These are phyloP conservation scores for Chlamydomonas schloesseri DNA, from an alignment of 139 green algal species.

Conservation along the genomic window DNA sequence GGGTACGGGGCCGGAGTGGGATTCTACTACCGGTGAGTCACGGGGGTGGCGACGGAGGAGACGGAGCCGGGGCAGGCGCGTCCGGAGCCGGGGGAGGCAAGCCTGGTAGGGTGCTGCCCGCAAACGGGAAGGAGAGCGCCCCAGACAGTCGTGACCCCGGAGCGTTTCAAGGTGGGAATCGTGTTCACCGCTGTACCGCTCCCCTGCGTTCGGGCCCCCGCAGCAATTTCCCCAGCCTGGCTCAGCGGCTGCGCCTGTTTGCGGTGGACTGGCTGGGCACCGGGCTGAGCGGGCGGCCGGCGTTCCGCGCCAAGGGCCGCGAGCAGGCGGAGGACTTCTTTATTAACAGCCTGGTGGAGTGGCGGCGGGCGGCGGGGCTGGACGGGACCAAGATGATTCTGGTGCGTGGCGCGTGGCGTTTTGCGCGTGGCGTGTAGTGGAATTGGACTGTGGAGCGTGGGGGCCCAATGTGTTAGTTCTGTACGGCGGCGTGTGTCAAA, in stretches of 20 bases:
- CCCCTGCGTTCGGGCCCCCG: conserved; percentile 25
- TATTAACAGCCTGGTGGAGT: conserved; percentile 74
- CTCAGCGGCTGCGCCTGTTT: conserved; percentile 66
- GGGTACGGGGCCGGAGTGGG: conserved; percentile 81
- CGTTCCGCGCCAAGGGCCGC: conserved; percentile 67
- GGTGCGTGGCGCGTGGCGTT: not conserved
- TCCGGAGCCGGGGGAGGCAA: not conserved
- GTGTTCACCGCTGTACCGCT: not conserved
- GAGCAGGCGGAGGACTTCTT: conserved; percentile 88
- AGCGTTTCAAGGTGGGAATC: not conserved
- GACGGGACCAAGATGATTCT: conserved; percentile 52
- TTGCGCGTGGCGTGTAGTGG: too few species aligned
- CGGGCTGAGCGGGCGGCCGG: conserved; percentile 83
- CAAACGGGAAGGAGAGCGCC: too few species aligned
- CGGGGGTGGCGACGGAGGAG: not conserved
- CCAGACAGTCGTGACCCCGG: not conserved
- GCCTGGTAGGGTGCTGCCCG: too few species aligned
- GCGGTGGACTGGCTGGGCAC: conserved; percentile 89
- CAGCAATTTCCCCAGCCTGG: conserved; percentile 75
- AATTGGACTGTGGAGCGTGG: too few species aligned
- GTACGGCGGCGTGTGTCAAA: too few species aligned
- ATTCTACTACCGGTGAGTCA: conserved; percentile 68
- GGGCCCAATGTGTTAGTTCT: too few species aligned
- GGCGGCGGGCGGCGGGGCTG: conserved; percentile 72
- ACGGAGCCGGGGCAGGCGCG: too few species aligned